Percentiles rank a stretch among this genome's conserved stretches.
Evolutionary conservation across 176 grass and related monocot genomes (phyloP).

Genomic region (Ensete ventricosum): DNA sequence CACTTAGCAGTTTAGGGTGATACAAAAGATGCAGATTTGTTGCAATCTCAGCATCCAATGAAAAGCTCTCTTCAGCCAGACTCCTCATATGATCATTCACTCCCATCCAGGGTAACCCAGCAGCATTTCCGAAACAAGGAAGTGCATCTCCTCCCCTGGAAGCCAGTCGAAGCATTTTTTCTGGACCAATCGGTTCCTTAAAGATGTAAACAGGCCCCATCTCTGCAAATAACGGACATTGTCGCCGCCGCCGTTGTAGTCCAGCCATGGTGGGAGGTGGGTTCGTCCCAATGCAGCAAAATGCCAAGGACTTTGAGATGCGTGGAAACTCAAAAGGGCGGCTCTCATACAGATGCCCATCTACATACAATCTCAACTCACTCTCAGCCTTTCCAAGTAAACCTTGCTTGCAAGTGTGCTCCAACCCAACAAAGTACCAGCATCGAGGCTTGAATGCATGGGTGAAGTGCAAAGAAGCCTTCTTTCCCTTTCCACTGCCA

Average conservation of each 20-base stretch:
- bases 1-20: slow-evolving; percentile 78
- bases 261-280: slow-evolving; percentile 95
- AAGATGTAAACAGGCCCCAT: slow-evolving; percentile 98
- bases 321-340: slow-evolving; percentile 84
- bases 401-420: slow-evolving; percentile 80
- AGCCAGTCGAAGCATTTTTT: slow-evolving; percentile 66
- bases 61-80: slow-evolving; percentile 53
- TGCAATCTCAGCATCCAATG: slow-evolving; percentile 60
- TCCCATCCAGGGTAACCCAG: slow-evolving; percentile 76
- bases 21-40: slow-evolving; percentile 80
- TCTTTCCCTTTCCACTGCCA: slow-evolving; percentile 70
- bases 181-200: slow-evolving; percentile 81
- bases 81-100: slow-evolving; percentile 50
- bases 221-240: slow-evolving; percentile 92
- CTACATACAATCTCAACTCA: slow-evolving; percentile 81
- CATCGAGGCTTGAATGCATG: slow-evolving; percentile 77
- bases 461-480: slow-evolving; percentile 92
- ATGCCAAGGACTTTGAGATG: slow-evolving; percentile 79
- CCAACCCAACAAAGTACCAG: slow-evolving; percentile 94
- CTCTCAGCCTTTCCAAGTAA: slow-evolving; percentile 88
- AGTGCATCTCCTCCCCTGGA: slow-evolving; percentile 62
- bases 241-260: slow-evolving; percentile 64
- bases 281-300: slow-evolving; percentile 95
- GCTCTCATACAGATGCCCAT: slow-evolving; percentile 76
- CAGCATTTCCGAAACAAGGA: slow-evolving; percentile 90